Percentiles rank a stretch among this genome's conserved stretches.
These are phyloP conservation scores for Panaeolus cyanescens DNA, from an alignment of 768 basidiomycete species.

Conservation along the genomic window DNA sequence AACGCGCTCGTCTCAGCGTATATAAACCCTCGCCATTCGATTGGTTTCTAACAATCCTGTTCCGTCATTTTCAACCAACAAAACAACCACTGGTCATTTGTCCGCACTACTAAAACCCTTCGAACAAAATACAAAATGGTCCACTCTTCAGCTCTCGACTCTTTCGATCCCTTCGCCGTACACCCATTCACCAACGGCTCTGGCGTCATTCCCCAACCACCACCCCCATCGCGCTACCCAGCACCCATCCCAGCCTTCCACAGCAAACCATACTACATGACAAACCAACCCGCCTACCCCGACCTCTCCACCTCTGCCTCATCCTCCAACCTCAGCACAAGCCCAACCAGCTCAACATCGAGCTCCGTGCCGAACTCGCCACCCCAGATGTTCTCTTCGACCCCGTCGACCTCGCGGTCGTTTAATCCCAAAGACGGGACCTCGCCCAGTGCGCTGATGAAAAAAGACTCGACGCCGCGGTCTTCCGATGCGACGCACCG, in stretches of 20 bases:
- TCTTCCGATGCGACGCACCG: conserved; percentile 7
- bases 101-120: not conserved
- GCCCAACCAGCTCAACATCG: conserved; percentile 18
- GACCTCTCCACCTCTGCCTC: conserved; percentile 18
- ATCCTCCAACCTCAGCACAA: conserved; percentile 19
- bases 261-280: conserved; percentile 17
- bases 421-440: conserved; percentile 48
- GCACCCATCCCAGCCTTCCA: conserved; percentile 39
- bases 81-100: not conserved
- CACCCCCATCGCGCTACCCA: conserved; percentile 50
- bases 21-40: conserved; percentile 4
- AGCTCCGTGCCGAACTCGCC: conserved; percentile 11
- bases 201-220: conserved; percentile 40
- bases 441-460: conserved; percentile 56
- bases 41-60: not conserved
- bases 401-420: conserved; percentile 37
- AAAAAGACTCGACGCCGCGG: conserved; percentile 29
- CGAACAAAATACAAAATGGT: conserved; percentile 23
- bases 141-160: conserved; percentile 35
- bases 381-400: conserved; percentile 11
- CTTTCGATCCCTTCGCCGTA: conserved; percentile 59
- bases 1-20: not conserved
- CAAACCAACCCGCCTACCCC: conserved; percentile 12
- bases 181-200: conserved; percentile 60
- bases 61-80: not conserved